Evolutionary conservation across 495 filamentous ascomycete genomes (phyloP).

Genomic region (Cercophora samala): DNA sequence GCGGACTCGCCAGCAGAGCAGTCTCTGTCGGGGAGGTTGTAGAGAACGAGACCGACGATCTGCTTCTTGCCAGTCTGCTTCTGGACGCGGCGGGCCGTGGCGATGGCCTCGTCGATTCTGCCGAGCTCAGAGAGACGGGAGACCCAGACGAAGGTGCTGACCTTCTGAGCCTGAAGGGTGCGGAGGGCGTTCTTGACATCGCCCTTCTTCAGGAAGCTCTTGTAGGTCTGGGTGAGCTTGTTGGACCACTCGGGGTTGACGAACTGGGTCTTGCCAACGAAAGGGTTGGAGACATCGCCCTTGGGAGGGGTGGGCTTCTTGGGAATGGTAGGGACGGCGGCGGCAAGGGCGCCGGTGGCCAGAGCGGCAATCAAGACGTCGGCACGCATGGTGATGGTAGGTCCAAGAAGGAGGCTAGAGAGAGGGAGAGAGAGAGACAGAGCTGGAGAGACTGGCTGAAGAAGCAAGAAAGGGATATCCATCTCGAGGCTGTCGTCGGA

Average conservation of each 20-base stretch:
- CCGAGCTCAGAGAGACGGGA: conserved; percentile 31
- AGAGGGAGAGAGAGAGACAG: not conserved
- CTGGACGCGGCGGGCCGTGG: conserved; percentile 45
- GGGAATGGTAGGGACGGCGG: conserved; percentile 17
- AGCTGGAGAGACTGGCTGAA: conserved; percentile 9
- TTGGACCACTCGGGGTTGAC: conserved; percentile 52
- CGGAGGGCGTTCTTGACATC: conserved; percentile 38
- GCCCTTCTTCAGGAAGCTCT: conserved; percentile 42
- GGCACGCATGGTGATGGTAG: conserved; percentile 19
- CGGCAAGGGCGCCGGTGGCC: conserved; percentile 18
- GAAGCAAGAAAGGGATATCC: not conserved
- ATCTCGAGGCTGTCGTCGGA: not conserved
- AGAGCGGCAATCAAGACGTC: conserved; percentile 20
- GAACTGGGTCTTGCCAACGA: conserved; percentile 50
- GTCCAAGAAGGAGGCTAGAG: not conserved
- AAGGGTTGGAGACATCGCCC: conserved; percentile 41
- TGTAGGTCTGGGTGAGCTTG: conserved; percentile 47
- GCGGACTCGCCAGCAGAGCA: conserved; percentile 60
- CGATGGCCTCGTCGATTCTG: conserved; percentile 49
- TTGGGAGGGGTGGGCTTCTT: not conserved
- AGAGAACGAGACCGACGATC: conserved; percentile 54
- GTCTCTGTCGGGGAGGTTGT: conserved; percentile 65
- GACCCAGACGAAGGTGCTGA: conserved; percentile 58
- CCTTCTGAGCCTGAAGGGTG: conserved; percentile 40
- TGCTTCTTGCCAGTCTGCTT: conserved; percentile 41